These are phyloP conservation scores for Amanita rubescens DNA, from an alignment of 768 basidiomycete species.

Conservation along the genomic window DNA sequence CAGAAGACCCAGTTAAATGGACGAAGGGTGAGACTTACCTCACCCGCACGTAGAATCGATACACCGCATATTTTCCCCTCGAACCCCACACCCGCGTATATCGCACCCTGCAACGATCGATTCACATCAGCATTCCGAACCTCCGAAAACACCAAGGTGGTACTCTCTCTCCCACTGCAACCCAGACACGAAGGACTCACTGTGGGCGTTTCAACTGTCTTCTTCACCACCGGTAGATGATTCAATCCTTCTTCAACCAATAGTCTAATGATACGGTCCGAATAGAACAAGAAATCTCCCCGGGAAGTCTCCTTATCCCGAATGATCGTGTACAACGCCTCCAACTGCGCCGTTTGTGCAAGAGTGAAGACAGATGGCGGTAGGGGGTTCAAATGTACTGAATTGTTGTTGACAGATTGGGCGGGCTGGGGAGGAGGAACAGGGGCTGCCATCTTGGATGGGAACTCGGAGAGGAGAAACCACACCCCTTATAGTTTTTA, in stretches of 20 bases:
- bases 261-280: slow-evolving; percentile 82
- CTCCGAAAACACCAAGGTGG: neutral
- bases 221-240: slow-evolving; percentile 65
- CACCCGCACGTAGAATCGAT: slow-evolving; percentile 89
- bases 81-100: slow-evolving; percentile 89
- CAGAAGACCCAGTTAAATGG: neutral
- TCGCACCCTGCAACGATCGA: slow-evolving; percentile 47
- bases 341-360: slow-evolving; percentile 86
- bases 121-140: neutral
- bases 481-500: too few relatives aligned
- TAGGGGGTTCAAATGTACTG: slow-evolving; percentile 35
- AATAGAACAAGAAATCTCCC: slow-evolving; percentile 96
- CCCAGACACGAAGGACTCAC: slow-evolving; percentile 30
- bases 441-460: neutral
- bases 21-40: slow-evolving; percentile 41
- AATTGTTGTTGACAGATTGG: slow-evolving; percentile 14
- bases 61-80: slow-evolving; percentile 97
- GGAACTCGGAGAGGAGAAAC: too few relatives aligned
- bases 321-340: slow-evolving; percentile 94
- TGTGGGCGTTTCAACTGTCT: slow-evolving; percentile 78
- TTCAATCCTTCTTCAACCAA: slow-evolving; percentile 86
- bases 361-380: slow-evolving; percentile 86
- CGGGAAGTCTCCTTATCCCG: slow-evolving; percentile 79
- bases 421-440: neutral
- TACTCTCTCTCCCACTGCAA: neutral